These are phyloP conservation scores for Saturnispora kantuleensis DNA, from an alignment of 805 yeast species.

Conservation along the genomic window DNA sequence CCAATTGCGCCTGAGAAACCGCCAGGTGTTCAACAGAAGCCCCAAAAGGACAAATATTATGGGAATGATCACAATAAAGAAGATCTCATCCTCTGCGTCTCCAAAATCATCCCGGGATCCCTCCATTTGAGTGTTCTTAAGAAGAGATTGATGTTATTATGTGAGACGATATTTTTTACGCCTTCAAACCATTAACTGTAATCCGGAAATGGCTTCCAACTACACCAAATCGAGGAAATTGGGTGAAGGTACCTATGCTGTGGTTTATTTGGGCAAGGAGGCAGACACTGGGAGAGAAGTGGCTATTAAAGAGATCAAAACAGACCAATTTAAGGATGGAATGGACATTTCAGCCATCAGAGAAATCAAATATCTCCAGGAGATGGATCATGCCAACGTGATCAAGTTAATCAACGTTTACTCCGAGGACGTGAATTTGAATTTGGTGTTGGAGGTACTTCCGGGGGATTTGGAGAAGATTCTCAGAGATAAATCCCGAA, in stretches of 20 bases:
- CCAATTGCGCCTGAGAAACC: background rate
- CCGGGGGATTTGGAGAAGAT: constrained; percentile 89
- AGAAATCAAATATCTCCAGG: constrained; percentile 83
- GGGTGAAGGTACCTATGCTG: constrained; percentile 99
- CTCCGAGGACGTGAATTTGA: constrained; percentile 59
- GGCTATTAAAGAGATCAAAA: constrained; percentile 93
- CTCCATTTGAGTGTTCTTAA: background rate
- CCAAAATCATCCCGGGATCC: background rate
- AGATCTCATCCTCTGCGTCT: background rate
- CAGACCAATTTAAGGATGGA: constrained; percentile 92
- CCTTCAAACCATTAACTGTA: background rate
- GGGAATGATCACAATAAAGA: constrained; percentile 1
- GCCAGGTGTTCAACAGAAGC: background rate
- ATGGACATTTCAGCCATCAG: constrained; percentile 96
- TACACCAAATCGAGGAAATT: constrained; percentile 64
- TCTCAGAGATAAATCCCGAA: constrained; percentile 65
- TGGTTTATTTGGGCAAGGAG: constrained; percentile 78
- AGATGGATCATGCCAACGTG: constrained; percentile 65
- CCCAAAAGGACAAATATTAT: background rate
- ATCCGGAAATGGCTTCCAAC: constrained; percentile 8
- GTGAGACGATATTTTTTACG: background rate
- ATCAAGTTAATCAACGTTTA: constrained; percentile 78
- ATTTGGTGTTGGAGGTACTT: constrained; percentile 83
- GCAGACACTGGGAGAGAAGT: constrained; percentile 45
- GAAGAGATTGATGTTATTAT: background rate